Evolutionary conservation across 2,329 filamentous ascomycete genomes (phyloP).

Genomic region (Sarocladiaceae sp.): DNA sequence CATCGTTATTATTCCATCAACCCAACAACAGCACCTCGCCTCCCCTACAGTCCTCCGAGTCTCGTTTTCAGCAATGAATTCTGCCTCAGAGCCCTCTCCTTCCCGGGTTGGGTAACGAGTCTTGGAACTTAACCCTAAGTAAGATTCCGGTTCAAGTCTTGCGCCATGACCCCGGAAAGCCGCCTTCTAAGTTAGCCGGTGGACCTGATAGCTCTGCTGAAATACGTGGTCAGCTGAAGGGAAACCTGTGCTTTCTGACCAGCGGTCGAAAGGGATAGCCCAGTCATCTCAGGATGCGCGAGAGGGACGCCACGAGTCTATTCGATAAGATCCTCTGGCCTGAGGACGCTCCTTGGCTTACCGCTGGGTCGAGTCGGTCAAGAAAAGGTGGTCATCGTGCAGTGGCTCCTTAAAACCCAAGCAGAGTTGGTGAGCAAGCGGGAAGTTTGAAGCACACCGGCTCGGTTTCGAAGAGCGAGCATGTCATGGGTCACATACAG

Average conservation of each 20-base stretch:
- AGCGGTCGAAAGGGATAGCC: conserved; percentile 46
- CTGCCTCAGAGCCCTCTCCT: conserved; percentile 39
- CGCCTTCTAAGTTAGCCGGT: conserved; percentile 53
- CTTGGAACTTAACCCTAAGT: conserved; percentile 98
- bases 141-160: conserved; percentile 67
- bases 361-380: conserved; percentile 58
- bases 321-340: conserved; percentile 66
- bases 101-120: conserved; percentile 48
- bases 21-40: conserved; percentile 55
- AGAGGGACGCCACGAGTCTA: conserved; percentile 67
- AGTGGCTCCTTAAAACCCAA: conserved; percentile 33
- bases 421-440: conserved; percentile 50
- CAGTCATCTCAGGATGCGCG: conserved; percentile 50
- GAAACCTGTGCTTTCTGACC: conserved; percentile 27
- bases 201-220: conserved; percentile 37
- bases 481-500: conserved; percentile 40
- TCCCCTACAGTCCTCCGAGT: conserved; percentile 74
- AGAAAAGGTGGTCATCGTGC: conserved; percentile 29
- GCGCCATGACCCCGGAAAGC: conserved; percentile 54
- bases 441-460: conserved; percentile 38
- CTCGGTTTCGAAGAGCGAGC: neutral
- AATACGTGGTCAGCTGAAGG: conserved; percentile 34
- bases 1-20: neutral
- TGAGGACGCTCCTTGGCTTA: conserved; percentile 67
- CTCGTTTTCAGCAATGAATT: conserved; percentile 65